Base-by-base conservation (phyloP, 495 filamentous ascomycete genomes). In the Talaromyces adpressus region DNA sequence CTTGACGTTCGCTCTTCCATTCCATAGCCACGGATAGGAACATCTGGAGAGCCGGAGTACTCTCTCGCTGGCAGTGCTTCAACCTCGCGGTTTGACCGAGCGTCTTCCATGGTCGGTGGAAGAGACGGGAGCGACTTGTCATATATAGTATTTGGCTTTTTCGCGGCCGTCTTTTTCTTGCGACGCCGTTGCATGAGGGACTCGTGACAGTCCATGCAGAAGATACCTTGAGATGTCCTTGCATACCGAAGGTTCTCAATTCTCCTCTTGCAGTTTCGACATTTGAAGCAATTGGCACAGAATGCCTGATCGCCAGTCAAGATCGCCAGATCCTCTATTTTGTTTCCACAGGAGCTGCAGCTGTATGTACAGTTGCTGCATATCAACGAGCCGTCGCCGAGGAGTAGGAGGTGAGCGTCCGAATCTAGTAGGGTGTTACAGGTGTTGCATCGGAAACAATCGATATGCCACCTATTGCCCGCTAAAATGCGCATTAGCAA, bases 301-400 rank as follows among this genome's bases (percentile, higher is more conserved):
- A 96, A 99, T n/a, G 95, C 95, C 73, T 99, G 92, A 70, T 99
- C 95, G 59, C 95, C 95, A 0, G 95, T 99, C 51, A 99, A 81
- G 72, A 99, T 99, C 45, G 95, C 95, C 66, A 98, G 80, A 72
- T 99, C 95, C 72, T 99, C 95, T 63, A 99, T 99, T 81, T 99
- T 99, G 73, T 96, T 92, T 32, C 87, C 86, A 73, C 95, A 99
- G 51, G 92, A 93, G 73, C 90, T 97, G 79, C 95, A 99, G 80
- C 92, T 97, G 76, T 99, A 99, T 47, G 95, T 99, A 80, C 95
- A 99, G 71, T 96, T 95, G 77, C 96, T 97, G 81, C 95, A 99
- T 65, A 99, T 98, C 62, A 99, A 84, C 6, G 94, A 97, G 47
- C 94, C 95, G 74, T 99, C 95, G 68, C 94, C 95, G 61, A 99